phyloP scores from a whole-genome alignment of 2,329 filamentous ascomycete genomes.

The Botrytis cinerea region DNA sequence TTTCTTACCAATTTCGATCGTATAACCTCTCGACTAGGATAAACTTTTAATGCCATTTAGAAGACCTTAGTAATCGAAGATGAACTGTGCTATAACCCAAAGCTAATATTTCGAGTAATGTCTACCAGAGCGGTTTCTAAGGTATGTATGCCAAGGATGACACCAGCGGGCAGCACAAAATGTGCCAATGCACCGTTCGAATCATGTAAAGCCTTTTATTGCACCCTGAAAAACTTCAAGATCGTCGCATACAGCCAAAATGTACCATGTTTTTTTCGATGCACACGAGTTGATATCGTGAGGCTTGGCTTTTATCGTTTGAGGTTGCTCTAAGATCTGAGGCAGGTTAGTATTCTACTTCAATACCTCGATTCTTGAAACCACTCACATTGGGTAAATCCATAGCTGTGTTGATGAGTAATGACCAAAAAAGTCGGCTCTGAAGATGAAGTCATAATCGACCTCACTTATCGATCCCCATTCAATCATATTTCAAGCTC shows the following conservation, averaged over 20 bases:
- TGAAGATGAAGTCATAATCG: conserved; percentile 38
- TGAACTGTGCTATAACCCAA: no score
- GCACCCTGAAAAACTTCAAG: no score
- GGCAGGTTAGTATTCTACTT: background rate
- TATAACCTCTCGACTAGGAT: conserved; percentile 41
- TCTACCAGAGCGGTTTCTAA: background rate
- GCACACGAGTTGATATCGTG: no score
- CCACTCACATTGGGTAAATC: conserved; percentile 36
- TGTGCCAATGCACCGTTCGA: background rate
- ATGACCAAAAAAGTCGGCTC: conserved; percentile 36
- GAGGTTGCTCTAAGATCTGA: conserved; percentile 10
- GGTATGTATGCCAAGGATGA: background rate
- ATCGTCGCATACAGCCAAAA: background rate
- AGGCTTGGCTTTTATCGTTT: conserved; percentile 19
- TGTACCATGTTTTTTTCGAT: background rate
- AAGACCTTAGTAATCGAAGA: conserved; percentile 29
- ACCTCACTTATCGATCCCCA: conserved; percentile 38
- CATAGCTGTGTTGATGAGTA: conserved; percentile 38
- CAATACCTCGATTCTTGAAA: background rate
- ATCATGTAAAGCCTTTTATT: background rate
- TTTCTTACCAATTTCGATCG: conserved; percentile 32
- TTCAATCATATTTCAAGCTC: conserved; percentile 31
- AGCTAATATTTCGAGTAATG: background rate
- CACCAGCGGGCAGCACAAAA: background rate
- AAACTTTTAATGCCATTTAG: conserved; percentile 33